Evolutionary conservation across 148 eudicot species (phyloP).

Genomic region (Tetragonia tetragonoides): DNA sequence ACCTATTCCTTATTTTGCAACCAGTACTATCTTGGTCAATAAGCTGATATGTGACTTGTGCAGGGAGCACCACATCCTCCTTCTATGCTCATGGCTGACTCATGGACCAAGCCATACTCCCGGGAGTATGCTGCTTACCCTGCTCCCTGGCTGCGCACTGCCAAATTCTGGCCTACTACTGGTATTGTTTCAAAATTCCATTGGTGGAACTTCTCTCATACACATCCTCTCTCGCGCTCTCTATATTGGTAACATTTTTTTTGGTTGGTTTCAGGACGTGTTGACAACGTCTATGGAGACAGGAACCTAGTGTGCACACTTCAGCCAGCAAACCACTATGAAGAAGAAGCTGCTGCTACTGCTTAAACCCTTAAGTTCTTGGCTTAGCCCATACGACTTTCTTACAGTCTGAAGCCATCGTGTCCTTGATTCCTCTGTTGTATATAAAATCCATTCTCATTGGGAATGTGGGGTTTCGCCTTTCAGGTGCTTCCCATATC

Average conservation of each 20-base stretch:
- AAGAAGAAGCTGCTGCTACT: slow-evolving; percentile 78
- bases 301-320: slow-evolving; percentile 95
- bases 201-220: background rate
- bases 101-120: slow-evolving; percentile 91
- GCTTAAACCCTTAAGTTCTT: slow-evolving; percentile 39
- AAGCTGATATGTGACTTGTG: slow-evolving; percentile 16
- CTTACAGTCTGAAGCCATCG: slow-evolving; percentile 4
- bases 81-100: slow-evolving; percentile 88
- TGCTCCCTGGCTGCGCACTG: slow-evolving; percentile 78
- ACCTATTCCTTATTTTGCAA: background rate
- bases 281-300: slow-evolving; percentile 96
- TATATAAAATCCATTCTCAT: slow-evolving; percentile 24
- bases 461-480: background rate
- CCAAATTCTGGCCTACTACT: slow-evolving; percentile 97
- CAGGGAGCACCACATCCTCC: slow-evolving; percentile 99
- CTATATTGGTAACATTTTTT: background rate
- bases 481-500: background rate
- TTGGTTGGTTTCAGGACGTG: slow-evolving; percentile 53
- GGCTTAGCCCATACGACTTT: slow-evolving; percentile 6
- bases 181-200: slow-evolving; percentile 38
- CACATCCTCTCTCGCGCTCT: background rate
- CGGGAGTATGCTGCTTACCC: slow-evolving; percentile 98
- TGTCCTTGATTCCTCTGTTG: slow-evolving; percentile 23
- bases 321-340: slow-evolving; percentile 67
- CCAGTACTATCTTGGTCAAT: background rate